Percentiles rank a stretch among this genome's conserved stretches.
These are phyloP conservation scores for Ustilago tritici DNA, from an alignment of 1,284 basidiomycete genomes.

Conservation along the genomic window DNA sequence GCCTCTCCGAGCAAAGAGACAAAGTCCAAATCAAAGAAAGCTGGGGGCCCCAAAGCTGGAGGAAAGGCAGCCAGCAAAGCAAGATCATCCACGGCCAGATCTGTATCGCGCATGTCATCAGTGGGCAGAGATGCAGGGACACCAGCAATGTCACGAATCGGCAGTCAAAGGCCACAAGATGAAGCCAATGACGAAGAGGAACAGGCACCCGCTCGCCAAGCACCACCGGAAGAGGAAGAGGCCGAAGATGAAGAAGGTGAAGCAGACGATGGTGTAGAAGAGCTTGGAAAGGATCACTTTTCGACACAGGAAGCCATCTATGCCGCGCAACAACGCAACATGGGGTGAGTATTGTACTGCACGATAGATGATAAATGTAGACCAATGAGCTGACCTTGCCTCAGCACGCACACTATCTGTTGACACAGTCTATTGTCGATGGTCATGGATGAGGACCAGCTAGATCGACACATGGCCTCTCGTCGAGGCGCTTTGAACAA, in stretches of 20 bases:
- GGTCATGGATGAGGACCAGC: slow-evolving; percentile 84
- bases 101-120: slow-evolving; percentile 41
- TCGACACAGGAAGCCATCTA: slow-evolving; percentile 66
- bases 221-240: slow-evolving; percentile 36
- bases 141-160: slow-evolving; percentile 26
- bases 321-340: slow-evolving; percentile 68
- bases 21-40: slow-evolving; percentile 27
- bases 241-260: slow-evolving; percentile 61
- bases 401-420: no score
- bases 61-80: slow-evolving; percentile 28
- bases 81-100: slow-evolving; percentile 32
- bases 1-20: slow-evolving; percentile 21
- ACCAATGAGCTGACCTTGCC: slow-evolving; percentile 74
- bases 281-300: slow-evolving; percentile 62
- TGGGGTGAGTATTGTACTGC: slow-evolving; percentile 33
- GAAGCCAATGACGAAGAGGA: slow-evolving; percentile 38
- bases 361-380: slow-evolving; percentile 81
- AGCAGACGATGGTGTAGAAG: slow-evolving; percentile 64
- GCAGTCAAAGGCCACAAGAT: slow-evolving; percentile 29
- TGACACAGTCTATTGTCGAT: slow-evolving; percentile 78
- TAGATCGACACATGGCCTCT: slow-evolving; percentile 88
- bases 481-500: slow-evolving; percentile 84
- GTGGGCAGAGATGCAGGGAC: slow-evolving; percentile 38
- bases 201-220: slow-evolving; percentile 4
- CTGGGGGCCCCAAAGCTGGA: slow-evolving; percentile 21